Base-by-base conservation (phyloP, 2,329 filamentous ascomycete species). In the Daldinia sp. region DNA sequence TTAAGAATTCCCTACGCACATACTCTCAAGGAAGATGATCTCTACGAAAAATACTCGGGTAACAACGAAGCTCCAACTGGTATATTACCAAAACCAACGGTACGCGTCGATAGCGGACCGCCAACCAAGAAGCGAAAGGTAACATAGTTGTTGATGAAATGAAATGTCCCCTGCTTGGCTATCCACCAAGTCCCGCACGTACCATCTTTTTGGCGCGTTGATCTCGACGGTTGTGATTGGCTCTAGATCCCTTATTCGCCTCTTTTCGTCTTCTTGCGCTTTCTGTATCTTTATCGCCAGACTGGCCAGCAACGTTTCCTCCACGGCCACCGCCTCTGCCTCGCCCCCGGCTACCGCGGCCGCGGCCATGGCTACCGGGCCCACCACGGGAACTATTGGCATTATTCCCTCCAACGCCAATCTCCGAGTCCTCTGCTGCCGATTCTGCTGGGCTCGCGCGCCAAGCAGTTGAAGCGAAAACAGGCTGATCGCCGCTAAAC, bases 161-260 rank as follows among this genome's bases (percentile, higher is more conserved):
- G 11, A n/a, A n/a, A 55, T 34, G 35, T n/a, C n/a, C n/a, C 10
- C 35, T 32, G 29, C 48, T 7, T 21, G 23, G 43, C 70, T 50
- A 74, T 7, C 72, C 74, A 10, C 72, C 68, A 34, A 76, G 63
- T 11, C 81, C 81, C 6, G 81, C 83, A 23, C 86, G 81, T 11
- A 84, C 85, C 85, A 90, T 88, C 78, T 90, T 90, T 72, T 77
- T 87, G 10, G 87, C 86, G 32, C 86, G 80, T 62, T 84, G 84
- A 73, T 96, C 91, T 50, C 93, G 85, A 23, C 94, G 86, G 76
- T 93, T 95, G 75, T 97, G 93, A 74, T 97, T 97, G 29, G 92
- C 93, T 63, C 90, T 83, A 19, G 90, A 91, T 2, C 89, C 84
- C 76, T 97, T 97, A 69, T 88, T 91, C 23, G 90, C 88, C 73